phyloP scores from a whole-genome alignment of 306 rosid species.

The Oemleria cerasiformis region DNA sequence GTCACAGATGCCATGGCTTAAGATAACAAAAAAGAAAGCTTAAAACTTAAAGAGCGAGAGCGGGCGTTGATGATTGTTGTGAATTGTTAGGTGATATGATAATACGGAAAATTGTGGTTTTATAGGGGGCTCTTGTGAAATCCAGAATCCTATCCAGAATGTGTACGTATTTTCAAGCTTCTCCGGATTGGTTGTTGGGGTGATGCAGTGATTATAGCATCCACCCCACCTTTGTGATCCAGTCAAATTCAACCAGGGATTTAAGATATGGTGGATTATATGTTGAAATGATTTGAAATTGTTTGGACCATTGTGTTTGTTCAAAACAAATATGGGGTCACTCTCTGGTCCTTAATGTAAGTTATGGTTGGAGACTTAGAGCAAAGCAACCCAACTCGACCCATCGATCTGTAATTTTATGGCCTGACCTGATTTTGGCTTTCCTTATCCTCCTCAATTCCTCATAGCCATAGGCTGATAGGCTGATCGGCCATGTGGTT shows the following conservation, averaged over 20 bases:
- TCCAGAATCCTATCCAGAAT: slow-evolving; percentile 14
- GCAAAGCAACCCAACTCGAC: too few species aligned
- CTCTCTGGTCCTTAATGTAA: not conserved
- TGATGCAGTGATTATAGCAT: slow-evolving; percentile 1
- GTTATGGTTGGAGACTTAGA: not conserved
- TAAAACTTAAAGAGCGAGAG: not conserved
- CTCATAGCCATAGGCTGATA: too few species aligned
- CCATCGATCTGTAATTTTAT: too few species aligned
- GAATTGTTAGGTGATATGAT: slow-evolving; percentile 6
- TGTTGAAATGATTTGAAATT: not conserved
- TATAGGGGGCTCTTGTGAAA: not conserved
- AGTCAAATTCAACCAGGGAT: not conserved
- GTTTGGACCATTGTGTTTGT: not conserved
- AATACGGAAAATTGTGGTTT: not conserved
- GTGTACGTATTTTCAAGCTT: slow-evolving; percentile 8
- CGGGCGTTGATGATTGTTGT: too few species aligned
- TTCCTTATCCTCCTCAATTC: too few species aligned
- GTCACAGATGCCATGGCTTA: slow-evolving; percentile 32
- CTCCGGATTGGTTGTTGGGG: slow-evolving; percentile 17
- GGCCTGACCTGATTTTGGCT: too few species aligned
- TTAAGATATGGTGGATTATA: not conserved
- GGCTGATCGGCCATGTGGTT: too few species aligned
- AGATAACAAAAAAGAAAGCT: not conserved
- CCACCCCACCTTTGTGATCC: slow-evolving; percentile 1
- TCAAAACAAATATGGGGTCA: not conserved